These are phyloP conservation scores for Candida pini DNA, from an alignment of 805 yeast species.

Conservation along the genomic window DNA sequence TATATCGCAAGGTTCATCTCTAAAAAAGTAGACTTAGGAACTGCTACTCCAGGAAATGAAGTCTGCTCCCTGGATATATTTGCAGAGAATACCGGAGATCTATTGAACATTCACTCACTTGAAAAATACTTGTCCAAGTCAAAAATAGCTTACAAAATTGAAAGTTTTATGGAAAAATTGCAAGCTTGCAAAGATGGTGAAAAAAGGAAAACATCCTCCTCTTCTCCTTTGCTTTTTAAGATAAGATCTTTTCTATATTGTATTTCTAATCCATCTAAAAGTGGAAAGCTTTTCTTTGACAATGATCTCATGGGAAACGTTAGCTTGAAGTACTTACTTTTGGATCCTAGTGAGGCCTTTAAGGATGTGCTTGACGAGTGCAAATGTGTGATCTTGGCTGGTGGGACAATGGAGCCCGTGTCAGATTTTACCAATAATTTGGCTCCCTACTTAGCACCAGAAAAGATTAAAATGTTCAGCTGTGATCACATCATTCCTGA, in stretches of 20 bases:
- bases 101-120: conserved; percentile 62
- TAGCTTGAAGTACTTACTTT: conserved; percentile 58
- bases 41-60: conserved; percentile 46
- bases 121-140: conserved; percentile 58
- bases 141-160: conserved; percentile 80
- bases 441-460: conserved; percentile 48
- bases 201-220: conserved; percentile 8
- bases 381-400: conserved; percentile 73
- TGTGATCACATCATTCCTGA: conserved; percentile 85
- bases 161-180: conserved; percentile 49
- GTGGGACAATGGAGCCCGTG: conserved; percentile 94
- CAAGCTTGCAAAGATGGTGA: conserved; percentile 7
- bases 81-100: conserved; percentile 56
- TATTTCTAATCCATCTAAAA: conserved; percentile 67
- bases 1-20: conserved; percentile 45
- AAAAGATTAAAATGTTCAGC: conserved; percentile 46
- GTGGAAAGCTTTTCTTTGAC: conserved; percentile 73
- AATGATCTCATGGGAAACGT: conserved; percentile 25
- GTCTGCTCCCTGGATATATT: conserved; percentile 51
- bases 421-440: conserved; percentile 62
- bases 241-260: conserved; percentile 59
- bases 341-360: conserved; percentile 75
- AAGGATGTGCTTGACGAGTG: conserved; percentile 58
- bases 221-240: conserved; percentile 58
- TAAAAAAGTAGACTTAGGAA: conserved; percentile 22